Base-by-base conservation (phyloP, 768 basidiomycete genomes). In the Calocybe cyanea region DNA sequence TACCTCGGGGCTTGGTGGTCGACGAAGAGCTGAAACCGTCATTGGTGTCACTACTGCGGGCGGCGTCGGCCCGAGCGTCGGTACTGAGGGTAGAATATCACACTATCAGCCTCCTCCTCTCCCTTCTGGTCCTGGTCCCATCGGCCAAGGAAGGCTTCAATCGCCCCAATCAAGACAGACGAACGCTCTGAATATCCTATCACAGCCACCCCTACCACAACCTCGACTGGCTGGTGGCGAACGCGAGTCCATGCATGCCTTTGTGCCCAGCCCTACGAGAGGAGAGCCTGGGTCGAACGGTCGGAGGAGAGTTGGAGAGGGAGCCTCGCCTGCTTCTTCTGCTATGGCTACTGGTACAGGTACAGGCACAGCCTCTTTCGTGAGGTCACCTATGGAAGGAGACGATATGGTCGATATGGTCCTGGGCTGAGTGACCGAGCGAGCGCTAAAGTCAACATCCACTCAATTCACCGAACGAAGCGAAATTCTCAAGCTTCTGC, bases 371-470 rank as follows among this genome's bases (percentile, higher is more conserved):
- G 40, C 34, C 13, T 3, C 32, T 30, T 7, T 21, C 7, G 25
- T 38, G 24, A 43, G 51, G 40, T 20, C 44, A 28, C 51, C 43
- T 20, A 43, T 44, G 35, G 51, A 46, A 35, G 49, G 51, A 23
- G 43, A 49, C 47, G 52, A 53, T 53, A 56, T 56, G 55, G 43
- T 56, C 13, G 52, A 53, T 53, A 56, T 56, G 55, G 43, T 56
- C 13, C 40, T 56, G 43, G 55, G 50, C 23, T 56, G 38, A 49
- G 18, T 18, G 38, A 7, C 19, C 14, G 15, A n/a, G n/a, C n/a
- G n/a, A n/a, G n/a, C n/a, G n/a, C n/a, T n/a, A n/a, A n/a, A 2
- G 7, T 20, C 35, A 13, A 2, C 35, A 19, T 34, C 33, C 6
- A 13, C 33, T n/a, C 33, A 35, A 37, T 20, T 6, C 36, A 3